phyloP scores from a whole-genome alignment of 305 asterid genomes.

The Solanum hybrid region DNA sequence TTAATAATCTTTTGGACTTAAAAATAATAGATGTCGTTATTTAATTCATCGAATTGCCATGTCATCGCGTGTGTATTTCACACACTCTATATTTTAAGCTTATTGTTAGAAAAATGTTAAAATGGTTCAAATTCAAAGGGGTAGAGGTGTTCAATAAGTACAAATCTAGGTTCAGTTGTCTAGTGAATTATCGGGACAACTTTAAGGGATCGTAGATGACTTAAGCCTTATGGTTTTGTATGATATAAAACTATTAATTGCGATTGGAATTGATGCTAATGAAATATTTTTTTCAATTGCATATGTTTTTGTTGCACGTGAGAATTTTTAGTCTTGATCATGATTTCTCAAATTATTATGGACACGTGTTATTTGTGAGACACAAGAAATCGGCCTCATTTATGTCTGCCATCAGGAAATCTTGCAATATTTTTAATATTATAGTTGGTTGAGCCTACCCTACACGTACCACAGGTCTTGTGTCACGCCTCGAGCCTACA shows the following conservation, averaged over 20 bases:
- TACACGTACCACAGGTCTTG: neutral
- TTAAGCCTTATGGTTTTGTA: neutral
- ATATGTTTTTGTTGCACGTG: neutral
- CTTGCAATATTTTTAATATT: neutral
- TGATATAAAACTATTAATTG: neutral
- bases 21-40: neutral
- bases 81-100: neutral
- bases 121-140: neutral
- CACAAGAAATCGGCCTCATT: neutral
- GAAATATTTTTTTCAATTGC: neutral
- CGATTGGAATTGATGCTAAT: neutral
- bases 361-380: neutral
- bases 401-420: neutral
- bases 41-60: neutral
- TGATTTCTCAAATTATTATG: neutral
- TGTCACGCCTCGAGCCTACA: neutral
- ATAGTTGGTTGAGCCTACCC: neutral
- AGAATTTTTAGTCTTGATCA: neutral
- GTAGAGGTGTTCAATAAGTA: neutral
- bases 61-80: neutral
- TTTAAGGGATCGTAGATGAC: neutral
- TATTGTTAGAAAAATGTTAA: neutral
- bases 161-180: neutral
- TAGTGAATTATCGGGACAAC: neutral
- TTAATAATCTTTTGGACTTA: neutral